phyloP scores from a whole-genome alignment of 2,329 filamentous ascomycete species.

The Huntiella moniliformis region DNA sequence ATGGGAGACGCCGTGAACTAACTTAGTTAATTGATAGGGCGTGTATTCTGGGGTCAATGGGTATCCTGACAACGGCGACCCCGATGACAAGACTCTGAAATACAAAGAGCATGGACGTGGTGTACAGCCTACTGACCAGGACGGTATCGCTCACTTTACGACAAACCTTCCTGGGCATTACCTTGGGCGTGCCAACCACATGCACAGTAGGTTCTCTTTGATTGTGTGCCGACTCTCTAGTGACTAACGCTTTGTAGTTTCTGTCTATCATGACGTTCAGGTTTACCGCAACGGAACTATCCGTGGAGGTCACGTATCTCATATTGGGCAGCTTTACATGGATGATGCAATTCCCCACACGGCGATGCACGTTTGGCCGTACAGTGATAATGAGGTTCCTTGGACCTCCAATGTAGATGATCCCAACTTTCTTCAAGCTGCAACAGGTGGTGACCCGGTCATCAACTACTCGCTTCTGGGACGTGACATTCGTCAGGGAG shows the following conservation, averaged over 20 bases:
- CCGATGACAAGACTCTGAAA: constrained; percentile 18
- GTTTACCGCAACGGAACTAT: constrained; percentile 19
- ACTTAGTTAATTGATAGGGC: constrained; percentile 12
- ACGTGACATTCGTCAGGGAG: constrained; percentile 29
- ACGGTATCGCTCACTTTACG: constrained; percentile 26
- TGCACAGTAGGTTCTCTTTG: constrained; percentile 22
- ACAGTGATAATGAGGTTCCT: constrained; percentile 26
- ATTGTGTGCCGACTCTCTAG: not conserved
- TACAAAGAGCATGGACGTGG: constrained; percentile 20
- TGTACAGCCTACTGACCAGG: constrained; percentile 22
- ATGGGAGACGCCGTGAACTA: not conserved
- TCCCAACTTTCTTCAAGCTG: constrained; percentile 27
- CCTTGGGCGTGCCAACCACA: constrained; percentile 26
- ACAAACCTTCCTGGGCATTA: constrained; percentile 28
- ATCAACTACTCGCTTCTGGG: constrained; percentile 40
- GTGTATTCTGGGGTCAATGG: constrained; percentile 22
- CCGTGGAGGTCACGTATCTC: constrained; percentile 25
- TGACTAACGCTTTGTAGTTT: constrained; percentile 13
- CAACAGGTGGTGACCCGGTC: constrained; percentile 34
- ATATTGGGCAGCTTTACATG: constrained; percentile 48
- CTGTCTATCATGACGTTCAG: constrained; percentile 22
- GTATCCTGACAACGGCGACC: constrained; percentile 24
- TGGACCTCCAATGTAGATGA: constrained; percentile 35
- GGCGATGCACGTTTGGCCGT: constrained; percentile 31
- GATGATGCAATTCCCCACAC: constrained; percentile 35